These are phyloP conservation scores for Plantago ovata DNA, from an alignment of 257 asterid species.

Conservation along the genomic window DNA sequence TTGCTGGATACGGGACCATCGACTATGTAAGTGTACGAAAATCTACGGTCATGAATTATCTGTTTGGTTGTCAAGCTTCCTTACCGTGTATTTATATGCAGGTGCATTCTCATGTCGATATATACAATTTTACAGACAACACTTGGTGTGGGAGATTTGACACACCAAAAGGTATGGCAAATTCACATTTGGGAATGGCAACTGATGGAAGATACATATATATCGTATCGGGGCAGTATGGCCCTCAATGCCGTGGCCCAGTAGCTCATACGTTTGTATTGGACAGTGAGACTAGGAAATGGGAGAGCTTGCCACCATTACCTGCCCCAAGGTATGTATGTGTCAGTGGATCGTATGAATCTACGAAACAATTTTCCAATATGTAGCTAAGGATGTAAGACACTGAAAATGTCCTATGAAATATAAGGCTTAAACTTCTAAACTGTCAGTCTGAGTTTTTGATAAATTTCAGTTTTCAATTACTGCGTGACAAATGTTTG, in stretches of 20 bases:
- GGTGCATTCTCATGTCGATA: slow-evolving; percentile 80
- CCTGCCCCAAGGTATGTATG: slow-evolving; percentile 80
- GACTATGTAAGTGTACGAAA: slow-evolving; percentile 44
- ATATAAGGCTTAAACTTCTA: no score
- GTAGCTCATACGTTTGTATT: slow-evolving; percentile 47
- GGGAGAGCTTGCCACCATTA: slow-evolving; percentile 55
- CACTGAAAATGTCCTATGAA: no score
- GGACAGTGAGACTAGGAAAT: slow-evolving; percentile 47
- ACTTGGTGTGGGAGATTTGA: slow-evolving; percentile 53
- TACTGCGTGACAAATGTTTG: no score
- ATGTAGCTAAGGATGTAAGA: not conserved
- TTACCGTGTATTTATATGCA: slow-evolving; percentile 14
- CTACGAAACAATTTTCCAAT: not conserved
- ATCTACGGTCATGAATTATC: not conserved
- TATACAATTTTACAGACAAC: slow-evolving; percentile 55
- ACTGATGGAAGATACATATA: slow-evolving; percentile 70
- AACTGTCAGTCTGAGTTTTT: no score
- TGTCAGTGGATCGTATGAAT: not conserved
- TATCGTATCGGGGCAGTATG: slow-evolving; percentile 61
- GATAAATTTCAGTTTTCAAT: no score
- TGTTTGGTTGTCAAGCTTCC: not conserved
- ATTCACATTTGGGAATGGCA: slow-evolving; percentile 76
- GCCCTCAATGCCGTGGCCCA: slow-evolving; percentile 67
- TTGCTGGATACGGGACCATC: slow-evolving; percentile 54
- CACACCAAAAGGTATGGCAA: slow-evolving; percentile 66